Base-by-base conservation (phyloP, 805 yeast species). In the Cyberlindnera americana region DNA sequence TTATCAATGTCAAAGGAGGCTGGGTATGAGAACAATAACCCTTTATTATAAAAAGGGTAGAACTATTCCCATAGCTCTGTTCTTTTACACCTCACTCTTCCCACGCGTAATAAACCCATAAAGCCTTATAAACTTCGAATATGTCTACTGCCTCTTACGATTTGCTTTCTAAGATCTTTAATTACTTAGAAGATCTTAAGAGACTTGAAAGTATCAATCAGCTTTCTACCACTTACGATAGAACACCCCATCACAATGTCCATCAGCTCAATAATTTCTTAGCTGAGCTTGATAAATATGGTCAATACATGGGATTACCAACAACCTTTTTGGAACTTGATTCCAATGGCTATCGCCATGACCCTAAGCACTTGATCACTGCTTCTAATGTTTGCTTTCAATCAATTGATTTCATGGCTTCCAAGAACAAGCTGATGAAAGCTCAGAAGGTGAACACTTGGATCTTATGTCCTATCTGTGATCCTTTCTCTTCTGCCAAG, bases 401-500 rank as follows among this genome's bases (percentile, higher is more conserved):
- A 17, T 23, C 26, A 6, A 16, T 10, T 10, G 48, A 48, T 18
- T 2, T 13, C 2, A 32, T n/a, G 21, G 41, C 46, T n/a, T 48
- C 48, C 13, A 37, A 37, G 11, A 38, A 37, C 8, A 35, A 24
- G 14, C 15, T 4, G 2, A 33, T 46, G 18, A 19, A 29, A 4
- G 35, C 37, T 5, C 29, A 26, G 12, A 48, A 48, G 38, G 28
- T 22, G 8, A 48, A 48, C 26, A 48, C 48, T 2, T 44, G 44
- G 23, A 30, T 41, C 14, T 14, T 46, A 16, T 48, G 52, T 19
- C 48, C 50, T 5, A 17, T 46, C 16, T 48, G 50, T 33, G 44
- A 46, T 16, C 48, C 50, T 3, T 42, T 46, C 16, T 12, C 21
- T 6, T 27, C 26, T 10, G 30, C 24, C 12, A 31, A 22, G 14